These are phyloP conservation scores for Petrea volubilis DNA, from an alignment of 257 asterid species.

Conservation along the genomic window DNA sequence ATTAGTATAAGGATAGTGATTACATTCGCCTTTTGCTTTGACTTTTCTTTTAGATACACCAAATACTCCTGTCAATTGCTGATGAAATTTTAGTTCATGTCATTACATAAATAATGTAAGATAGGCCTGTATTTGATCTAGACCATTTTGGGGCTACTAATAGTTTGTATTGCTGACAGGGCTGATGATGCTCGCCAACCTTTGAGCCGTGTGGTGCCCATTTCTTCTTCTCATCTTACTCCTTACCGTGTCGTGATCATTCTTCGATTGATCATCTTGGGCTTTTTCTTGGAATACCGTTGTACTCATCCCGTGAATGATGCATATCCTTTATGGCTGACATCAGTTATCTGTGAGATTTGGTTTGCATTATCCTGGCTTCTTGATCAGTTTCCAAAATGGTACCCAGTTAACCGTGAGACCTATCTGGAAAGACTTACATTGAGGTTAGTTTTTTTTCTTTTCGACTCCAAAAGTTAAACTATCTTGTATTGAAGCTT, in stretches of 20 bases:
- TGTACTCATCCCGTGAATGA: constrained; percentile 62
- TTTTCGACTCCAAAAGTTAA: neutral
- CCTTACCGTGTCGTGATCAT: constrained; percentile 65
- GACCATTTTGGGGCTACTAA: neutral
- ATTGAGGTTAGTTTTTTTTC: constrained; percentile 44
- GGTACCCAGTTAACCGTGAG: constrained; percentile 72
- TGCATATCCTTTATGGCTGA: constrained; percentile 75
- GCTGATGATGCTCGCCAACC: constrained; percentile 79
- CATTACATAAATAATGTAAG: too few relatives aligned
- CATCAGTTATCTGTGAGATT: constrained; percentile 72
- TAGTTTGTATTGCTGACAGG: constrained; percentile 37
- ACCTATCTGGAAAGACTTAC: constrained; percentile 69
- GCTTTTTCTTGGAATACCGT: constrained; percentile 75
- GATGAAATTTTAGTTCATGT: too few relatives aligned
- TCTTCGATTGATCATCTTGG: constrained; percentile 65
- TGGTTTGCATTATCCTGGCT: constrained; percentile 81
- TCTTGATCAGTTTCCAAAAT: constrained; percentile 73
- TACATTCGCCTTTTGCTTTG: neutral
- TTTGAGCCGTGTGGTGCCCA: constrained; percentile 65
- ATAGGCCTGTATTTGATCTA: neutral
- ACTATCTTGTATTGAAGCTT: neutral
- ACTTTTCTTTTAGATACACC: neutral
- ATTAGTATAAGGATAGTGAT: neutral
- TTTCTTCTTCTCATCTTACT: constrained; percentile 57
- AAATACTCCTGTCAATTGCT: too few relatives aligned